Base-by-base conservation (phyloP, 2,329 filamentous ascomycete genomes). In the Cladophialophora exuberans region DNA sequence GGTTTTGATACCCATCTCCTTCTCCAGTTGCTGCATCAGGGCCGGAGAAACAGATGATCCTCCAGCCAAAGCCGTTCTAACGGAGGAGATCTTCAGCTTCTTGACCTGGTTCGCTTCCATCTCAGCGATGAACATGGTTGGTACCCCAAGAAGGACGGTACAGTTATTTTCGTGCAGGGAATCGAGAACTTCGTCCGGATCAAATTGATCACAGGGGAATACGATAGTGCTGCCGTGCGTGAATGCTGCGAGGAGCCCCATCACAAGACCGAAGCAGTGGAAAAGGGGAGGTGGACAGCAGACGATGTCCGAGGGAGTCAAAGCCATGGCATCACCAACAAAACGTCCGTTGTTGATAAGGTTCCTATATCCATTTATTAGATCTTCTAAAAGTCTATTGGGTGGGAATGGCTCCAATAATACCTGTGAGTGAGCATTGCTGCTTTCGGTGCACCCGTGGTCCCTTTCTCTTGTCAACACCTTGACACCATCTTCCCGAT, bases 231-330 rank as follows among this genome's bases (percentile, higher is more conserved):
- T 84, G 56, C 90, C 79, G 56, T 88, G 85, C 0, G 91, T 96
- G 0, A 88, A 90, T 0, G 90, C 93, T 0, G 92, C 91, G 88
- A 96, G 94, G 73, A 94, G 94, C n/a, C 93, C 93, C 1, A 97
- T 77, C 3, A 97, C 87, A 65, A 82, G 86, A 46, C 93, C 93
- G 70, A 97, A 97, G 74, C 93, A 97, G 76, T 79, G 76, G 46
- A 78, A 78, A 1, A 78, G 65, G 4, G 76, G 83, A 5, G 83
- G 83, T 5, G 83, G 82, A 62, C 82, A 85, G 67, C 80, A 83
- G 13, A 86, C 84, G 4, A 86, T 79, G 70, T 97, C 93, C 0
- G 76, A 63, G 0, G 86, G 78, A 0, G 81, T 86, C 7, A 97
- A 80, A 0, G 86, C 82, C 91, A 97, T 96, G 41, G 90, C 81